Conservation (phyloP, 306 rosid species). For the Albizia julibrissin region DNA sequence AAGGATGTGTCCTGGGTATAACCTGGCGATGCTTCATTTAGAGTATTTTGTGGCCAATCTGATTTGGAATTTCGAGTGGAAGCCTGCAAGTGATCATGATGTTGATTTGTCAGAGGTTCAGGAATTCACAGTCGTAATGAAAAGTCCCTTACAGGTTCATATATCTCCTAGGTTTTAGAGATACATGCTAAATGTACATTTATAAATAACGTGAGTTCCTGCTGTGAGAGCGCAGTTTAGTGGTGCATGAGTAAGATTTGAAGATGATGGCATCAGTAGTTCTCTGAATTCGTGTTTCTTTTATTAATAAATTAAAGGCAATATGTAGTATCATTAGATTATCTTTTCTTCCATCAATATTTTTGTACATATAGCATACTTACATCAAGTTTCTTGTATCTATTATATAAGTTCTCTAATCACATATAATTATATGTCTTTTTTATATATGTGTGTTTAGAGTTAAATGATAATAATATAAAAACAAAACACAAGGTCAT, state of each 20-base stretch:
- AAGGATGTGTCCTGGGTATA: neutral
- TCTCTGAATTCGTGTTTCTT: neutral
- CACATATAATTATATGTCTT: no score
- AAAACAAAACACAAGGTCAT: no score
- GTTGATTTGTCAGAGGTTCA: neutral
- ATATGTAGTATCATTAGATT: neutral
- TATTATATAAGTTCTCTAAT: no score
- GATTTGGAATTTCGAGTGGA: constrained; percentile 1
- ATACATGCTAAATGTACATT: neutral
- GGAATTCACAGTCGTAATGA: neutral
- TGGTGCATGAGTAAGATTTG: no score
- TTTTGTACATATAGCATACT: no score
- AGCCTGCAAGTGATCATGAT: neutral
- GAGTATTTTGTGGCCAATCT: neutral
- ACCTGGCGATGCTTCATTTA: neutral
- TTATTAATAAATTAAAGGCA: neutral
- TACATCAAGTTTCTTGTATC: no score
- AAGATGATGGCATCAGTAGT: no score
- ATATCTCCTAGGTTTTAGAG: neutral
- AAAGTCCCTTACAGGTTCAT: neutral
- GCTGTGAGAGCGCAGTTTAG: no score
- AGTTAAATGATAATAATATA: no score
- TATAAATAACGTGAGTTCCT: no score
- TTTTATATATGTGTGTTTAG: no score
- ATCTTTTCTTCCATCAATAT: neutral